Conservation (phyloP, 441 rosid species). For the Populus hybrid region DNA sequence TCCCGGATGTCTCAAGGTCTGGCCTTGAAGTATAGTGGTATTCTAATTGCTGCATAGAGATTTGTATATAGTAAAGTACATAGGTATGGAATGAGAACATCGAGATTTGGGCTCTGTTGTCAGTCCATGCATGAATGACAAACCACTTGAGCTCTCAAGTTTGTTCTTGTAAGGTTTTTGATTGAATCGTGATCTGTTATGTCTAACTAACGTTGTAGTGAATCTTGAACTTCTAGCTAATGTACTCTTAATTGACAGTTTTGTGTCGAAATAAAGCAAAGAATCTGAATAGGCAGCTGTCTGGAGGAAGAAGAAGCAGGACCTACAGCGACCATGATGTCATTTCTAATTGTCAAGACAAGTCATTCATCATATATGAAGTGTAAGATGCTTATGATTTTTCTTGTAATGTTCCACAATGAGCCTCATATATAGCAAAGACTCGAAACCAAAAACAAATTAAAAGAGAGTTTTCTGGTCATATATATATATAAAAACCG, state of each 20-base stretch:
- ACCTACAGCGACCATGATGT: neutral
- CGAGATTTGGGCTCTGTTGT: no score
- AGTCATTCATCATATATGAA: neutral
- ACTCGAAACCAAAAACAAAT: neutral
- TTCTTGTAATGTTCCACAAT: neutral
- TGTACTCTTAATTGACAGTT: no score
- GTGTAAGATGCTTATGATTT: neutral
- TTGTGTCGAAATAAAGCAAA: no score
- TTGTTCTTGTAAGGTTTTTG: no score
- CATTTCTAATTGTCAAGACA: neutral
- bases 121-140: no score
- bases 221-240: no score
- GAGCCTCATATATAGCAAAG: neutral
- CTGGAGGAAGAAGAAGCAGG: neutral
- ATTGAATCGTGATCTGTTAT: no score
- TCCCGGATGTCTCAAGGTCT: neutral
- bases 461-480: no score
- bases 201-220: no score
- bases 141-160: no score
- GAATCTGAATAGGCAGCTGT: neutral
- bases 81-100: no score
- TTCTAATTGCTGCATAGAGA: neutral
- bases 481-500: no score
- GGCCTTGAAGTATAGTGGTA: neutral
- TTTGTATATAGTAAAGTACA: neutral